Base-by-base conservation (phyloP, 2,329 filamentous ascomycete genomes). In the Mariannaea elegans region DNA sequence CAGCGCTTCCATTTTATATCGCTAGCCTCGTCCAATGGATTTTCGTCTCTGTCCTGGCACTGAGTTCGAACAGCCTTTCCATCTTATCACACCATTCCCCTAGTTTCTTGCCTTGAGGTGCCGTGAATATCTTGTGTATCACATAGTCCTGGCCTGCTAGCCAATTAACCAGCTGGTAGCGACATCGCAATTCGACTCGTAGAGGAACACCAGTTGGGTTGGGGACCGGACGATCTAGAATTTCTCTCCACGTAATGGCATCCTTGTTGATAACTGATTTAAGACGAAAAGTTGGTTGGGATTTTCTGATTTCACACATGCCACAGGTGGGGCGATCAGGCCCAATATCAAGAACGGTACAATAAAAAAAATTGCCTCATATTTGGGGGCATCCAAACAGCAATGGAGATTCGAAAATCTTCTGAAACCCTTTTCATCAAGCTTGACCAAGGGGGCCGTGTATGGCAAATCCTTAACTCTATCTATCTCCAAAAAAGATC, bases 71-170 rank as follows among this genome's bases (percentile, higher is more conserved):
- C 4, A 1, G 14, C 24, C 4, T 14, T 3, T 58, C 23, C 1
- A 58, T 21, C 13, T 16, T 24, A 3, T 24, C 23, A 13, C 55
- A 58, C 55, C 47, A 52, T 3, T 47, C 10, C 2, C 19, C 23
- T 14, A 52, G 13, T 3, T 41, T 3, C 9, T 41, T 8, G 7
- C 18, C 9, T 24, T 52, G 16, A 2, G 47, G 55, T 10, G 47
- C 47, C 32, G 47, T 19, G 18, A 51, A 58, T 14, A 58, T 46
- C 13, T 52, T 46, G 32, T 42, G 52, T 3, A 16, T 34, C 32
- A 52, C n/a, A 7, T 23, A 24, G 32, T 29, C 7, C 2, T 16
- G 1, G 16, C n/a, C 4, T 7, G 13, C 7, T 3, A 4, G 32
- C 51, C 51, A 54, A 4, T 13, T 19, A 2, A 39, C 13, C 13